Base-by-base conservation (phyloP, 805 yeast genomes). In the Scheffersomyces amazonensis region DNA sequence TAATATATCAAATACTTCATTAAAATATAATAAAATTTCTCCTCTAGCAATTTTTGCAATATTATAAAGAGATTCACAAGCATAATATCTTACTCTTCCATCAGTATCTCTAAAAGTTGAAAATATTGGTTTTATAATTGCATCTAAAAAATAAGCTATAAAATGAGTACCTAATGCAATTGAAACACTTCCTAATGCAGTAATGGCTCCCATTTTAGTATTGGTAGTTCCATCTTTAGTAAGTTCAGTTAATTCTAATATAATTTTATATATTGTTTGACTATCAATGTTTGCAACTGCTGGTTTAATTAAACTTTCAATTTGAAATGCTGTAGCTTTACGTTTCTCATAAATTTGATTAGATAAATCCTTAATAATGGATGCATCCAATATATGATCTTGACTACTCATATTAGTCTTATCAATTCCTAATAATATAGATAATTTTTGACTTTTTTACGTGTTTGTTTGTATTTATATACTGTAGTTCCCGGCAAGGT, bases 91-190 rank as follows among this genome's bases (percentile, higher is more conserved):
- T 7, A 93, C 99, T 48, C 95, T 78, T n/a, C 96, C 91, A 58
- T 93, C 96, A 43, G 93, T 96, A 54, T 93, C 99, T 35, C 95
- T 91, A 59, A 93, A 93, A 42, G 97, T 91, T 0, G 96, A 91
- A 50, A 93, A 69, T 11, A 93, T 96, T 0, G 99, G 97, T 44
- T 87, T 93, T 45, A 93, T 79, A 40, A 93, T 89, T 37, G 81
- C 86, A 42, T 87, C 93, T 34, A 93, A 62, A 52, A 87, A 91
- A 40, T 69, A 68, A 0, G 96, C 93, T 24, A 93, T 87, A 34
- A 90, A 91, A 48, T 78, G 79, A 29, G 76, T 74, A 2, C 98
- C 97, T 21, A 93, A 64, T 0, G 98, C 98, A 39, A 93, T 90
- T 0, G 96, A 89, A 3, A 89, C 93, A 10, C 96, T 96, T 4